A percentile compares a stretch with the other conserved stretches of the same genome.
phyloP scores from a whole-genome alignment of 176 grass and related monocot genomes.

The Tillandsia leiboldiana region DNA sequence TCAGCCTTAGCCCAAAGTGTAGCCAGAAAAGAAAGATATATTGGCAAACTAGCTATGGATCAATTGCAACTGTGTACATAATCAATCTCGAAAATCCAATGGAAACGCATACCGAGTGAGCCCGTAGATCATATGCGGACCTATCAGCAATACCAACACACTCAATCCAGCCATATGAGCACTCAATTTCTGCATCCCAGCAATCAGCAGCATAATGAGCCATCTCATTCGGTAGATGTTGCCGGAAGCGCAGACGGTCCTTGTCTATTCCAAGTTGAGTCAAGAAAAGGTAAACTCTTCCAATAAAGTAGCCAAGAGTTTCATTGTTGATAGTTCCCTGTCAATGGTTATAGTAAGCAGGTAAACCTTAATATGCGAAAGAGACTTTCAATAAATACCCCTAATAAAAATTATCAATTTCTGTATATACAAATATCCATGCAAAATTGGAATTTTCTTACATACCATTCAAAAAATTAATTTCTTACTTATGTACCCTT shows the following conservation, averaged over 20 bases:
- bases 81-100: slow-evolving; percentile 3
- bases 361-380: not conserved
- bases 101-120: slow-evolving; percentile 56
- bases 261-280: slow-evolving; percentile 81
- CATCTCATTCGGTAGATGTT: slow-evolving; percentile 95
- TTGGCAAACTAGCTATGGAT: too few species aligned
- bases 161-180: slow-evolving; percentile 96
- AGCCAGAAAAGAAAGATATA: too few species aligned
- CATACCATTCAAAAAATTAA: too few species aligned
- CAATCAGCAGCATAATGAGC: slow-evolving; percentile 97
- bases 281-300: slow-evolving; percentile 85
- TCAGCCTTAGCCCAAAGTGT: too few species aligned
- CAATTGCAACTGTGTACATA: not conserved
- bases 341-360: slow-evolving; percentile 4
- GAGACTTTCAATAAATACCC: too few species aligned
- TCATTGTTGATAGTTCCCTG: slow-evolving; percentile 88
- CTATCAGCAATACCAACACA: slow-evolving; percentile 99
- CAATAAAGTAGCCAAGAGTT: slow-evolving; percentile 90
- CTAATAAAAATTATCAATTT: too few species aligned
- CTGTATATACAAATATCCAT: too few species aligned
- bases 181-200: slow-evolving; percentile 98
- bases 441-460: too few species aligned
- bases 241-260: slow-evolving; percentile 72
- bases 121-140: slow-evolving; percentile 73
- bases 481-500: too few species aligned